phyloP scores from a whole-genome alignment of 768 basidiomycete genomes.

The Cystobasidium ongulense region DNA sequence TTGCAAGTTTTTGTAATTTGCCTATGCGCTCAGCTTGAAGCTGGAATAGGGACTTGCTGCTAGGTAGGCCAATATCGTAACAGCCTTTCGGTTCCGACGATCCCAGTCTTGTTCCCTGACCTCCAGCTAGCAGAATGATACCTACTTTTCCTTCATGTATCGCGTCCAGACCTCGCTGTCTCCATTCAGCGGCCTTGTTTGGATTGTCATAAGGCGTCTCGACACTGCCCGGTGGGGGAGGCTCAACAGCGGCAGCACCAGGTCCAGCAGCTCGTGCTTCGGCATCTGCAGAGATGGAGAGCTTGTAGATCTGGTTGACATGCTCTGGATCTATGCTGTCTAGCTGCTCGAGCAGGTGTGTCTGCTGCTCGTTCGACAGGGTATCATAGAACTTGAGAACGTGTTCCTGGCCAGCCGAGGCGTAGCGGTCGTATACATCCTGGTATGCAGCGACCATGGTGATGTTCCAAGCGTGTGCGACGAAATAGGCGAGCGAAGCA shows the following conservation, averaged over 20 bases:
- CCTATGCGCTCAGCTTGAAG: conserved; percentile 94
- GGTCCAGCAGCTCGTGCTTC: conserved; percentile 43
- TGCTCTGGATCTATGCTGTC: conserved; percentile 73
- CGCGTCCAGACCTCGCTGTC: conserved; percentile 66
- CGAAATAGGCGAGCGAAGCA: too few relatives aligned
- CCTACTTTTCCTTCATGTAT: conserved; percentile 75
- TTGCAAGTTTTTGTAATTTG: conserved; percentile 62
- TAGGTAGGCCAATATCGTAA: conserved; percentile 91
- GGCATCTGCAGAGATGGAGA: conserved; percentile 62
- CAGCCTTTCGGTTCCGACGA: conserved; percentile 91
- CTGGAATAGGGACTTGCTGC: conserved; percentile 88
- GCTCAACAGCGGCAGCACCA: conserved; percentile 57
- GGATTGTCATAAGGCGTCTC: conserved; percentile 56
- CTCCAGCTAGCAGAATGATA: conserved; percentile 96
- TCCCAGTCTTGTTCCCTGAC: conserved; percentile 90
- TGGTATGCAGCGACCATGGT: conserved; percentile 14
- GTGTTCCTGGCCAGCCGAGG: conserved; percentile 75
- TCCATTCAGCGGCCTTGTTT: conserved; percentile 63
- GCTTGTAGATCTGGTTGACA: conserved; percentile 78
- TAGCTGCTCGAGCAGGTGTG: conserved; percentile 62
- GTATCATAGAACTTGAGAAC: conserved; percentile 77
- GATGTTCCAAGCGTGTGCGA: too few relatives aligned
- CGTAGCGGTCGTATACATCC: conserved; percentile 51
- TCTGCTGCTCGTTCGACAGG: conserved; percentile 60
- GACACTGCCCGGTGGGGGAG: conserved; percentile 68